Conservation (phyloP, 1,139 yeast genomes). For the Pichia norvegensis region DNA sequence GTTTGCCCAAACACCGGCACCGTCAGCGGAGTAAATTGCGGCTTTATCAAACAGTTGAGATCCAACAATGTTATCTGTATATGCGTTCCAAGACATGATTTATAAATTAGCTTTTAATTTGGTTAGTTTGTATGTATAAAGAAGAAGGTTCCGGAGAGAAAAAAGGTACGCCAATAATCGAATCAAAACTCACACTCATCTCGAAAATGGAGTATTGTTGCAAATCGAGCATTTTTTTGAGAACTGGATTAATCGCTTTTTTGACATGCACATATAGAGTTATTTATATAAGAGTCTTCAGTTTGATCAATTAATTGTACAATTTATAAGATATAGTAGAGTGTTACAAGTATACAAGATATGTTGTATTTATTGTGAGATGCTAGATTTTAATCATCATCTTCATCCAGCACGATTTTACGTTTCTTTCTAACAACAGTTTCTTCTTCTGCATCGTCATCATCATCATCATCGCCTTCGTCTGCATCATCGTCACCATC, state of each 20-base stretch:
- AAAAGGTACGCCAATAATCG: no score
- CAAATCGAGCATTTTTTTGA: no score
- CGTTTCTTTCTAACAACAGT: conserved; percentile 40
- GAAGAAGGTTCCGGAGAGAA: no score
- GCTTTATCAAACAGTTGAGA: conserved; percentile 89
- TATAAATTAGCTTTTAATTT: background rate
- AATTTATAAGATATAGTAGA: background rate
- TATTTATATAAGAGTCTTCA: background rate
- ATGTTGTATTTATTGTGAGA: background rate
- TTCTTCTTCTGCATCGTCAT: conserved; percentile 35
- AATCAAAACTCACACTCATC: no score
- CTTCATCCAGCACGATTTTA: conserved; percentile 56
- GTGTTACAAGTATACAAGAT: background rate
- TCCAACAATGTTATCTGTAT: conserved; percentile 83
- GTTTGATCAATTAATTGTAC: background rate
- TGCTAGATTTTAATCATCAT: conserved; percentile 28
- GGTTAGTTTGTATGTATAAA: no score
- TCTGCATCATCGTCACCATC: conserved; percentile 33
- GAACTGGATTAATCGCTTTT: no score
- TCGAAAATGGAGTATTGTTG: no score
- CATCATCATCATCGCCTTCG: conserved; percentile 29
- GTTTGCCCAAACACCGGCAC: conserved; percentile 93
- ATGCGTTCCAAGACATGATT: conserved; percentile 42
- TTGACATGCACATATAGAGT: no score
- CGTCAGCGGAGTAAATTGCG: conserved; percentile 87